Base-by-base conservation (phyloP, 805 yeast species). In the Starmerella geochares region DNA sequence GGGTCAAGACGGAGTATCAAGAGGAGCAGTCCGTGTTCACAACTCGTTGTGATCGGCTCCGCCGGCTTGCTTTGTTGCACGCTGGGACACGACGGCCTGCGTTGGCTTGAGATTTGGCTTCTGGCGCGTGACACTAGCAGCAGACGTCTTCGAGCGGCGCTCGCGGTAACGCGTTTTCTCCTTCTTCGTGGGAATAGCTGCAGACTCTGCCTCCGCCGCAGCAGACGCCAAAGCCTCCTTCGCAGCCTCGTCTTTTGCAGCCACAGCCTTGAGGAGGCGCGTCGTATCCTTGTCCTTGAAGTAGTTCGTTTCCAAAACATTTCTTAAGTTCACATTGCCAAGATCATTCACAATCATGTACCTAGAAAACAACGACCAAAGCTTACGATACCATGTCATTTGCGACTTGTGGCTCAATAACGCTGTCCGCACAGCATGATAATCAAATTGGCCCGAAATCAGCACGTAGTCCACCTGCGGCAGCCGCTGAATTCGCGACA, bases 321-420 rank as follows among this genome's bases (percentile, higher is more conserved):
- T 41, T 19, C 52, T 53, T 25, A 51, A 40, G 37, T 50, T 48
- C 38, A 51, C 54, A 32, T 51, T 49, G 19, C 55, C 51, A 11
- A 64, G 54, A 46, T 84, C 87, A 65, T 90, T 88, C 46, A 76
- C 75, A 38, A 80, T 79, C 71, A 85, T 76, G 66, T 86, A 90
- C 54, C 88, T 72, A 52, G 95, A 82, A 48, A 80, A 65, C 5
- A 76, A 51, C 62, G 92, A 70, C 96, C 96, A 92, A 1, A 86
- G 81, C 69, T 83, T 84, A 57, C 98, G 73, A 65, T 82, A 92
- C 96, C 96, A 90, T 8, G 83, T 88, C 84, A 92, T 84, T 65
- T 92, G 98, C 1, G 94, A 79, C 54, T 72, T 72, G 66, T 92
- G 97, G 2, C 83, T 94, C 55, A 73, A 72, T 2, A 80, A 86